Percentiles rank a stretch among this genome's conserved stretches.
phyloP scores from a whole-genome alignment of 164 flowering plant genomes.

The Magnolia officinalis region DNA sequence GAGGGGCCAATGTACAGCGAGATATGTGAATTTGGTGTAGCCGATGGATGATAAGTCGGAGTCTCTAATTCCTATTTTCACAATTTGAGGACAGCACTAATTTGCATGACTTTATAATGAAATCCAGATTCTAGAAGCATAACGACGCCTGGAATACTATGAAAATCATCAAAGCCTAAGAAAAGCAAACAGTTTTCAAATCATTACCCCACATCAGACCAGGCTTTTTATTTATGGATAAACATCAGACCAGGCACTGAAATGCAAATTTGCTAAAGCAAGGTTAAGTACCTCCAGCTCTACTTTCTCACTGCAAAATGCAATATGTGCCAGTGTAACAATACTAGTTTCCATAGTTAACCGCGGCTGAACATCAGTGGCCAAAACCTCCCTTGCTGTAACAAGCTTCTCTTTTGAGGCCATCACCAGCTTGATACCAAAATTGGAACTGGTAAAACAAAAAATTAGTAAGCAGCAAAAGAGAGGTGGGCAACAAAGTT shows the following conservation, averaged over 20 bases:
- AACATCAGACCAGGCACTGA: too few relatives aligned
- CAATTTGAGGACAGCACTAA: too few relatives aligned
- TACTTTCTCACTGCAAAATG: conserved; percentile 63
- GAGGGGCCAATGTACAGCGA: too few relatives aligned
- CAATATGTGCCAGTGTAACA: conserved; percentile 77
- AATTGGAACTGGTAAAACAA: conserved; percentile 51
- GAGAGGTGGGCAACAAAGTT: not conserved
- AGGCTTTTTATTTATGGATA: too few relatives aligned
- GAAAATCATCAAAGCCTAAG: not conserved
- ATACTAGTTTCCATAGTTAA: conserved; percentile 69
- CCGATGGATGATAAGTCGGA: too few relatives aligned
- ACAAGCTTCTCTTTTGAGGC: conserved; percentile 55
- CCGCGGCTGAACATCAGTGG: conserved; percentile 60
- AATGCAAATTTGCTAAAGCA: not conserved
- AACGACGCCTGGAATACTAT: not conserved
- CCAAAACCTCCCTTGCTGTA: conserved; percentile 57
- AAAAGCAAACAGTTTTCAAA: not conserved
- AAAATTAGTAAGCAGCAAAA: conserved; percentile 5
- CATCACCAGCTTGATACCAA: conserved; percentile 59
- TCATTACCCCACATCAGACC: too few relatives aligned
- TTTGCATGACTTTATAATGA: too few relatives aligned
- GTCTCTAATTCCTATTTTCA: too few relatives aligned
- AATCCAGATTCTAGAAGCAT: not conserved
- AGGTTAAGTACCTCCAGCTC: conserved; percentile 63
- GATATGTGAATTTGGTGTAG: too few relatives aligned